phyloP scores from a whole-genome alignment of 495 filamentous ascomycete genomes.

The Xylaria telfairii region DNA sequence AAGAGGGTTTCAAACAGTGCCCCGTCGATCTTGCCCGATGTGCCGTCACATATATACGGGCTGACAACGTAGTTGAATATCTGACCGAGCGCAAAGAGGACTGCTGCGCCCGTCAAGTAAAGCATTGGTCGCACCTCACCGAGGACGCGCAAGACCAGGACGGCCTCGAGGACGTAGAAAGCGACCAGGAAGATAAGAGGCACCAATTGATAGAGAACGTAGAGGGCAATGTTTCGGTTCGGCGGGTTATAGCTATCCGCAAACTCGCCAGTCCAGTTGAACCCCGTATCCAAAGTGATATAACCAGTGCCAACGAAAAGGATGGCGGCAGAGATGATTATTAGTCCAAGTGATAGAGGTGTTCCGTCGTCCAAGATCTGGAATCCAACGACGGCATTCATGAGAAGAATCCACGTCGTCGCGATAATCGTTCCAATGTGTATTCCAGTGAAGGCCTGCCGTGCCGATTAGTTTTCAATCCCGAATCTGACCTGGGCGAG shows the following conservation, averaged over 20 bases:
- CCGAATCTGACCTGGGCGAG: background rate
- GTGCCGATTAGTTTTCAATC: conserved; percentile 24
- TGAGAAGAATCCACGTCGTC: conserved; percentile 86
- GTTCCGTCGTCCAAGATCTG: conserved; percentile 96
- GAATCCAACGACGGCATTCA: conserved; percentile 92
- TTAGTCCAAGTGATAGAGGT: conserved; percentile 76
- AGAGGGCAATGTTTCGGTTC: conserved; percentile 83
- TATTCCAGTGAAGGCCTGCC: conserved; percentile 86
- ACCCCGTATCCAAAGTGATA: conserved; percentile 93
- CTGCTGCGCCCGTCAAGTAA: conserved; percentile 72
- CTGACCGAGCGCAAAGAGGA: conserved; percentile 90
- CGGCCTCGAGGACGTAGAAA: conserved; percentile 81
- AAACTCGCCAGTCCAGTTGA: conserved; percentile 82
- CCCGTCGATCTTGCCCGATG: conserved; percentile 85
- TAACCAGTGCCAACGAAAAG: conserved; percentile 93
- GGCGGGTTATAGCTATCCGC: conserved; percentile 57
- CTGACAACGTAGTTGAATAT: conserved; percentile 96
- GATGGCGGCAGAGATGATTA: conserved; percentile 68
- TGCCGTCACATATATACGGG: conserved; percentile 83
- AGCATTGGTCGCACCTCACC: conserved; percentile 89
- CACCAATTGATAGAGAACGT: conserved; percentile 90
- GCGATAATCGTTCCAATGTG: conserved; percentile 90
- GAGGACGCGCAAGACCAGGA: conserved; percentile 82
- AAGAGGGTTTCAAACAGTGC: conserved; percentile 93
- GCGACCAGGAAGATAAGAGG: conserved; percentile 85